Evolutionary conservation across 2,329 filamentous ascomycete genomes (phyloP), one percentile per base, ranked within the genome.

Genomic region (Pestalotiopsis sp.): DNA sequence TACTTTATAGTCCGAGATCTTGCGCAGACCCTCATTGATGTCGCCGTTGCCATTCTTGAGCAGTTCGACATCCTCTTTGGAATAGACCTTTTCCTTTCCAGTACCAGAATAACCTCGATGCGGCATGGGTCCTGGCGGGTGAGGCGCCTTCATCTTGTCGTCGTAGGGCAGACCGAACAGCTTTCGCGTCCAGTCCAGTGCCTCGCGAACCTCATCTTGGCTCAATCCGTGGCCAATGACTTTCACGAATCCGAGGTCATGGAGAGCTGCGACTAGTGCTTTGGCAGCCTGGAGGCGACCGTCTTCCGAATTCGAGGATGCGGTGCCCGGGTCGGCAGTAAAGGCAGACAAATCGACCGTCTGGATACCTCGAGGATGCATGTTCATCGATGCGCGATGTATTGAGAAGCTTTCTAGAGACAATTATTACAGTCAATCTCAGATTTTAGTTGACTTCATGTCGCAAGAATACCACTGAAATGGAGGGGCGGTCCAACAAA

Each of bases 1-100:
- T 69, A 73, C 72, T 59, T 75, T 74, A 68, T 72, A 74, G 57
- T 74, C 73, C 1, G 70, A 70, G 20, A 73, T 71, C 45, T 74
- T 74, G 17, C 72, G 69, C 12, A 73, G 57, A 3, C 17, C 41
- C 56, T 70, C 27, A 7, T 66, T 64, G 17, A 71, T 39, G 45
- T 71, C 63, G 17, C 5, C 64, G 14, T 25, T 57, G 11, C n/a
- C 59, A 25, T 20, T 56, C 12, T 60, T 23, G 17, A 52, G 62
- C 1, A 57, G 25, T 20, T 52, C 17, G 4, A 70, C 63, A 17
- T 74, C 71, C 12, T 45, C 68, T 36, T 71, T 38, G 38, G 73
- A 71, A 49, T 74, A 75, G 2, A 73, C 59, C 11, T 62, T 74
- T 66, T 75, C 74, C 58, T 68, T 68, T 1, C 73, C 72, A 23